Evolutionary conservation across 139 green algal species (phyloP).

Genomic region (Yamagishiella unicocca): DNA sequence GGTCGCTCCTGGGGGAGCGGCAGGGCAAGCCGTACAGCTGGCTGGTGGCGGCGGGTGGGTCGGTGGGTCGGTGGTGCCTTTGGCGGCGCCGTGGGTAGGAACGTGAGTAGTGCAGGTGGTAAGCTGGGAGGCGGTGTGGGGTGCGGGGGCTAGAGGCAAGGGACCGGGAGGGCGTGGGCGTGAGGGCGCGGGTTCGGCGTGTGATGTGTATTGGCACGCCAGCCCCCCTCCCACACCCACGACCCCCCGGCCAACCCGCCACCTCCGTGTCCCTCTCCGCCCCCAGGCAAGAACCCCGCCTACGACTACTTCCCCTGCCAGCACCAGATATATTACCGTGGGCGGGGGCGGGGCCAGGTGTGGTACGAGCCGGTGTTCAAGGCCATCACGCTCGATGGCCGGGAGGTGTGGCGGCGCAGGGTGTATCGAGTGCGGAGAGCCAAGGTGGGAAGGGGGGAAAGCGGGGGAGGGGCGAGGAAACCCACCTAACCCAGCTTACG

Average conservation of each 20-base stretch:
- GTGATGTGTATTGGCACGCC: too few species aligned
- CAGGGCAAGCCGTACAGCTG: constrained; percentile 62
- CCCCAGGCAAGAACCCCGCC: constrained; percentile 67
- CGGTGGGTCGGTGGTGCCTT: neutral
- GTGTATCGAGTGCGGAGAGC: constrained; percentile 86
- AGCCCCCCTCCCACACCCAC: neutral
- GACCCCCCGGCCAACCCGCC: neutral
- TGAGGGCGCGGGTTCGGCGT: too few species aligned
- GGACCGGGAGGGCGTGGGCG: neutral
- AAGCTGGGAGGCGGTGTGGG: too few species aligned
- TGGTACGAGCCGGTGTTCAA: constrained; percentile 87
- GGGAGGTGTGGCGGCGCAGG: constrained; percentile 85
- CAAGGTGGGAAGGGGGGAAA: constrained; percentile 31
- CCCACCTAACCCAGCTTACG: too few species aligned
- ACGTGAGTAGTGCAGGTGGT: too few species aligned
- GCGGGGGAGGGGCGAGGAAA: too few species aligned
- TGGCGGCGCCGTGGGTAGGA: too few species aligned
- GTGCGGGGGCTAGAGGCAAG: neutral
- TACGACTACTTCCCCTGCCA: constrained; percentile 96
- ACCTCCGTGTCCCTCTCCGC: neutral
- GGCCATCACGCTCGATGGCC: constrained; percentile 83
- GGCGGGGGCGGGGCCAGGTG: constrained; percentile 79
- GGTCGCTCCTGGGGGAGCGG: neutral
- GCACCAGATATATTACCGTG: constrained; percentile 89
- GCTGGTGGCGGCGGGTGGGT: constrained; percentile 73